Conservation (phyloP, 352 stramenopile species). For the Poterioochromonas sp. region DNA sequence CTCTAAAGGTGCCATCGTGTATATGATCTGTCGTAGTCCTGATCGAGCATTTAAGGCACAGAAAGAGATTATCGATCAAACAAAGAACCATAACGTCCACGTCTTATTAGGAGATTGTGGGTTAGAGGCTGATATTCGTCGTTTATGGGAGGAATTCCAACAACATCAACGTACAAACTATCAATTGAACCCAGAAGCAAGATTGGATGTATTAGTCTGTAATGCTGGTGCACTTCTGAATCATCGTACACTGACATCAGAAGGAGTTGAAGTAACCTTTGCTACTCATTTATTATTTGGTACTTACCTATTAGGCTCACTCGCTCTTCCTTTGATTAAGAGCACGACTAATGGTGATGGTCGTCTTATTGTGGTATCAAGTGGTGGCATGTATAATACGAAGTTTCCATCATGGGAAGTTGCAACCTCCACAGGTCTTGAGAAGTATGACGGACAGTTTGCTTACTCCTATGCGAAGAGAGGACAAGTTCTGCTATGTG, state of each 20-base stretch:
- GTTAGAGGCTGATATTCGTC: slow-evolving; percentile 51
- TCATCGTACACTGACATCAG: slow-evolving; percentile 53
- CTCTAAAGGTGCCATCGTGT: slow-evolving; percentile 51
- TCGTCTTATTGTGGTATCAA: slow-evolving; percentile 53
- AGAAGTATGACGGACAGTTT: slow-evolving; percentile 55
- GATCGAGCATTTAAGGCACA: slow-evolving; percentile 52
- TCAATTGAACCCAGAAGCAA: slow-evolving; percentile 26
- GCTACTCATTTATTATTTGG: slow-evolving; percentile 58
- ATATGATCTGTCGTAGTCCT: slow-evolving; percentile 62
- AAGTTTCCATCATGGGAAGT: slow-evolving; percentile 59
- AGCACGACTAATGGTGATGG: slow-evolving; percentile 31
- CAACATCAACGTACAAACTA: not conserved
- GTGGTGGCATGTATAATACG: slow-evolving; percentile 62
- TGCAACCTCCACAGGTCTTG: slow-evolving; percentile 41
- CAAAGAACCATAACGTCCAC: slow-evolving; percentile 48
- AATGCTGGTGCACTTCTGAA: slow-evolving; percentile 65
- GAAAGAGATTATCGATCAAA: slow-evolving; percentile 52
- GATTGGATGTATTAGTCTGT: slow-evolving; percentile 61
- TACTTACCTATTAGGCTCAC: slow-evolving; percentile 45
- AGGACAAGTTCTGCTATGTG: slow-evolving; percentile 59
- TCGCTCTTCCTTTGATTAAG: not conserved
- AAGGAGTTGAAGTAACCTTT: slow-evolving; percentile 61
- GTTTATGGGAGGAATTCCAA: slow-evolving; percentile 47
- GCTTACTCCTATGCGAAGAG: slow-evolving; percentile 63
- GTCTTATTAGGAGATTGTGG: slow-evolving; percentile 51